These are phyloP conservation scores for Volvox carteri DNA, from an alignment of 163 green algal species.

Conservation along the genomic window DNA sequence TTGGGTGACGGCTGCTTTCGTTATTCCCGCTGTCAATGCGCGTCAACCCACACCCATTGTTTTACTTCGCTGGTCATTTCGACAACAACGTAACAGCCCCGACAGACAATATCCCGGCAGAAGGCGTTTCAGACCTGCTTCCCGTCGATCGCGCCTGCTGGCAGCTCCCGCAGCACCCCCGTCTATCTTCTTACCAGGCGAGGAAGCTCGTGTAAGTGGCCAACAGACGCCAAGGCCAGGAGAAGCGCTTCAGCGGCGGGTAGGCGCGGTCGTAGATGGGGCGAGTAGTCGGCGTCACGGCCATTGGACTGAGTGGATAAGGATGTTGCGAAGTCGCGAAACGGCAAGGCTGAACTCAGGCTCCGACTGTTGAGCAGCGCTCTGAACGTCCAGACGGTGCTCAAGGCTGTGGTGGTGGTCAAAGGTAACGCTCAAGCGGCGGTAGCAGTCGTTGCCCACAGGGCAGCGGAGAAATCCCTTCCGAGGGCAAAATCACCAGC, in stretches of 20 bases:
- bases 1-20: too few relatives aligned
- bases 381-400: too few relatives aligned
- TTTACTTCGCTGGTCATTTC: not conserved
- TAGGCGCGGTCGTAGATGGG: slow-evolving; percentile 49
- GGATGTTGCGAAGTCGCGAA: too few relatives aligned
- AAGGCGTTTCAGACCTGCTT: not conserved
- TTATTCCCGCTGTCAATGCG: too few relatives aligned
- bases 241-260: slow-evolving; percentile 22
- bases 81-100: not conserved
- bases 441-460: too few relatives aligned
- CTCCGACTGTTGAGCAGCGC: too few relatives aligned
- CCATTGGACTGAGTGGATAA: too few relatives aligned
- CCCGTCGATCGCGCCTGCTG: too few relatives aligned
- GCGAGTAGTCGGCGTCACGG: not conserved
- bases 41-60: too few relatives aligned
- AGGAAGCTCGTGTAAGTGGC: slow-evolving; percentile 51
- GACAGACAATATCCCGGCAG: not conserved
- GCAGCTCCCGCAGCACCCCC: too few relatives aligned
- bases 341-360: too few relatives aligned
- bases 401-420: slow-evolving; percentile 3
- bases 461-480: not conserved
- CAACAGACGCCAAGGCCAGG: slow-evolving; percentile 46
- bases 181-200: slow-evolving; percentile 24
- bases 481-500: not conserved
- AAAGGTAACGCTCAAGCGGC: not conserved